Conservation (phyloP, 1,139 yeast species). For the Geotrichum restrictum region DNA sequence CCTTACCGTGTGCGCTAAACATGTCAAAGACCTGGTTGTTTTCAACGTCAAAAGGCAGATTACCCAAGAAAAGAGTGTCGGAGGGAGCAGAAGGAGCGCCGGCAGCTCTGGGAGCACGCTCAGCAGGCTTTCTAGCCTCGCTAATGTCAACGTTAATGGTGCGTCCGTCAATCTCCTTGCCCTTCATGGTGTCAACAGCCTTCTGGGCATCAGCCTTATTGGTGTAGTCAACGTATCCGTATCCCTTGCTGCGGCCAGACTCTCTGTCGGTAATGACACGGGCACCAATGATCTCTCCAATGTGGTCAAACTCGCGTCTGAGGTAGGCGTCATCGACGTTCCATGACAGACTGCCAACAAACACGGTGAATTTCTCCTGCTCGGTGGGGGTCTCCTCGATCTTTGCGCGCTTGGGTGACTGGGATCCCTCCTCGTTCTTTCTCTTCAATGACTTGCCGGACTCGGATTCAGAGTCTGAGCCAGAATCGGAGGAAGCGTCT, state of each 20-base stretch:
- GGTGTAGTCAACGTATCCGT: conserved; percentile 95
- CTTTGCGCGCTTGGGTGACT: conserved; percentile 44
- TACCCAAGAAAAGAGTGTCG: conserved; percentile 93
- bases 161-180: conserved; percentile 94
- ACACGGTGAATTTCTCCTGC: conserved; percentile 75
- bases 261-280: conserved; percentile 92
- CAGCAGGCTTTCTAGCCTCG: conserved; percentile 62
- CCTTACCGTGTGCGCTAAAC: conserved; percentile 74
- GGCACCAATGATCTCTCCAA: conserved; percentile 80
- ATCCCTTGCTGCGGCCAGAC: conserved; percentile 92
- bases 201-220: conserved; percentile 72
- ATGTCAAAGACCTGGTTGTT: conserved; percentile 69
- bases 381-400: conserved; percentile 39
- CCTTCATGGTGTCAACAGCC: conserved; percentile 84
- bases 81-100: conserved; percentile 42
- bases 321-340: conserved; percentile 93
- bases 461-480: conserved; percentile 27
- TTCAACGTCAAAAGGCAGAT: conserved; percentile 83
- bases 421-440: conserved; percentile 34
- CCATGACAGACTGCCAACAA: conserved; percentile 97
- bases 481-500: conserved; percentile 28
- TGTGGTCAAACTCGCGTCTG: conserved; percentile 72
- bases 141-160: conserved; percentile 92
- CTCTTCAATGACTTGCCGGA: conserved; percentile 39
- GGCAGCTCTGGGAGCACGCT: conserved; percentile 19